Conservation (phyloP, 2,329 filamentous ascomycete genomes). For the Thelonectria discophora region DNA sequence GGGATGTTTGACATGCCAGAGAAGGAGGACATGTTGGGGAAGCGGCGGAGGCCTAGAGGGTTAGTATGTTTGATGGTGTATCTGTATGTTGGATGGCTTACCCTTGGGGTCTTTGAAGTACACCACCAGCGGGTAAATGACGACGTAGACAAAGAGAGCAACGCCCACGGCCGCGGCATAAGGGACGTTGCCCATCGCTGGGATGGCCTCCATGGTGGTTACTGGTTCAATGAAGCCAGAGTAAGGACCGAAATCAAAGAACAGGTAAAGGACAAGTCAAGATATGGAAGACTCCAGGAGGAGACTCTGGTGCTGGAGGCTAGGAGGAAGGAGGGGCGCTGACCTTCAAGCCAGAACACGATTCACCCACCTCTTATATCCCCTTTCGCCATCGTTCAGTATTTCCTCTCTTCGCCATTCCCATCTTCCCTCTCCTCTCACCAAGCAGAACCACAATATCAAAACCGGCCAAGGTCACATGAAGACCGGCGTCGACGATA, state of each 20-base stretch:
- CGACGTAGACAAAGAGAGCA: constrained; percentile 20
- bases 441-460: neutral
- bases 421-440: neutral
- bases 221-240: neutral
- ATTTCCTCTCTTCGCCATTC: neutral
- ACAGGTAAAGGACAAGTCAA: neutral
- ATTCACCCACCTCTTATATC: constrained; percentile 8
- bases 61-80: neutral
- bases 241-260: neutral
- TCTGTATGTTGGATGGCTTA: neutral
- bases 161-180: constrained; percentile 28
- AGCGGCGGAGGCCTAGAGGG: constrained; percentile 25
- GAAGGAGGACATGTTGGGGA: constrained; percentile 34
- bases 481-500: neutral
- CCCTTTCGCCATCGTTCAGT: neutral
- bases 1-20: constrained; percentile 33
- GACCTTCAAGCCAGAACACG: neutral
- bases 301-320: neutral
- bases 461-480: neutral
- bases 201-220: constrained; percentile 12
- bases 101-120: constrained; percentile 48
- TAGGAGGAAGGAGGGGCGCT: constrained; percentile 2
- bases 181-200: constrained; percentile 27
- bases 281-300: neutral
- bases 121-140: constrained; percentile 27